A percentile compares a stretch with the other conserved stretches of the same genome.
These are phyloP conservation scores for Neonectria hederae DNA, from an alignment of 2,329 filamentous ascomycete genomes.

Conservation along the genomic window DNA sequence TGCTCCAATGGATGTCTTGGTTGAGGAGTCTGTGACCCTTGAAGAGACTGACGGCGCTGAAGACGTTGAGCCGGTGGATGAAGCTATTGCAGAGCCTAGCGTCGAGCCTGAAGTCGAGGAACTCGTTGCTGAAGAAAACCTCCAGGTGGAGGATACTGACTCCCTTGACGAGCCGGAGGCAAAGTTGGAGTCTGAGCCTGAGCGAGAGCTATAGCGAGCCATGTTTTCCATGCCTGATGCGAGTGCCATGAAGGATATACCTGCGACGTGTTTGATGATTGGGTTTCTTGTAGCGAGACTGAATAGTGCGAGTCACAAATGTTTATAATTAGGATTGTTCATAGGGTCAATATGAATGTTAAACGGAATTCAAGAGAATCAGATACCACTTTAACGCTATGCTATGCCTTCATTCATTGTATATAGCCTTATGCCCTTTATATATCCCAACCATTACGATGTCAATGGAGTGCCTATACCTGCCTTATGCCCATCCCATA, in stretches of 20 bases:
- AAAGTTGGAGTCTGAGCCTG: slow-evolving; percentile 13
- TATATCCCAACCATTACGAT: slow-evolving; percentile 4
- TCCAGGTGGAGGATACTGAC: slow-evolving; percentile 8
- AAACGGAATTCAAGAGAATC: neutral
- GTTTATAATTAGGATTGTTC: slow-evolving; percentile 33
- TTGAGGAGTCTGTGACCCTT: slow-evolving; percentile 2
- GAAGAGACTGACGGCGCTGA: neutral
- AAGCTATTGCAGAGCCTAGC: neutral
- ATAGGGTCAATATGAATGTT: slow-evolving; percentile 14
- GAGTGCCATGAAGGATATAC: slow-evolving; percentile 43
- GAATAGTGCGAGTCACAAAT: slow-evolving; percentile 34
- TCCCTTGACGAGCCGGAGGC: neutral
- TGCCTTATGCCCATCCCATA: neutral
- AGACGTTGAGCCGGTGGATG: neutral
- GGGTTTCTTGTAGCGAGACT: slow-evolving; percentile 31
- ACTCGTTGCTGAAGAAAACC: neutral
- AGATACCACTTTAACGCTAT: slow-evolving; percentile 18
- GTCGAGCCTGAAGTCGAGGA: slow-evolving; percentile 7
- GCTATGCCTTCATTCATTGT: slow-evolving; percentile 8
- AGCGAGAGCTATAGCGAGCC: slow-evolving; percentile 27
- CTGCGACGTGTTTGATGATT: slow-evolving; percentile 38
- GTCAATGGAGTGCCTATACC: neutral
- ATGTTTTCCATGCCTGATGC: slow-evolving; percentile 38
- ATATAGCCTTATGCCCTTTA: slow-evolving; percentile 6
- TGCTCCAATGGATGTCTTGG: slow-evolving; percentile 13